Base-by-base conservation (phyloP, 164 flowering plant genomes). In the Liriodendron chinense region DNA sequence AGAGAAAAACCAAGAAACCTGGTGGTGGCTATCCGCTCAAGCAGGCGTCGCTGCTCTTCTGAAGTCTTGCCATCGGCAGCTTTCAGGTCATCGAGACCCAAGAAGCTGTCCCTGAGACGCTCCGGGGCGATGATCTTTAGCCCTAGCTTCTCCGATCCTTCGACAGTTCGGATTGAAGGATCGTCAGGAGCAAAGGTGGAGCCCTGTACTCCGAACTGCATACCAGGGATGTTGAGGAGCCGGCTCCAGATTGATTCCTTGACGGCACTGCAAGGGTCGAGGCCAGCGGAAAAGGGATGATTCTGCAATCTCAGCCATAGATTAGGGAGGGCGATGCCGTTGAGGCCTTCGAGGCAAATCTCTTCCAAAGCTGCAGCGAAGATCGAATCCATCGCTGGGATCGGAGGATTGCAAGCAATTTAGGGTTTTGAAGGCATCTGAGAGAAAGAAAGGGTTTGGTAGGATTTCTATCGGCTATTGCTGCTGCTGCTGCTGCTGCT, bases 291-390 rank as follows among this genome's bases (percentile, higher is more conserved):
- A 69, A 87, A 67, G 75, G 83, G 75, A 2, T 83, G 43, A 1
- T 78, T 72, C 14, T 72, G 72, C 72, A 94, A 86, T 22, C 71
- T 77, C 6, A 85, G 72, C 89, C 93, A 96, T 47, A 96, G 84
- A 13, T 78, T 72, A 1, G 71, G 14, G 73, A 93, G 75, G 1
- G 80, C 21, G 64, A 92, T 21, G 0, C 99, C 98, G 26, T 61
- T 43, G 12, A 77, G 48, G 20, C 91, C 87, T 25, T 78, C 79
- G 8, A 83, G 75, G 80, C 98, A 96, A 59, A 93, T 85, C 77
- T 92, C 98, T 74, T 89, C 94, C 12, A 94, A 77, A 1, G 94
- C 98, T 5, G 90, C 75, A 68, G 86, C 79, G 56, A 88, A 74
- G 59, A 90, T 80, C 20, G 94, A 48, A 77, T 96, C 98, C 99